Base-by-base conservation (phyloP, 768 basidiomycete species). In the Pleurotus salmoneostramineus region DNA sequence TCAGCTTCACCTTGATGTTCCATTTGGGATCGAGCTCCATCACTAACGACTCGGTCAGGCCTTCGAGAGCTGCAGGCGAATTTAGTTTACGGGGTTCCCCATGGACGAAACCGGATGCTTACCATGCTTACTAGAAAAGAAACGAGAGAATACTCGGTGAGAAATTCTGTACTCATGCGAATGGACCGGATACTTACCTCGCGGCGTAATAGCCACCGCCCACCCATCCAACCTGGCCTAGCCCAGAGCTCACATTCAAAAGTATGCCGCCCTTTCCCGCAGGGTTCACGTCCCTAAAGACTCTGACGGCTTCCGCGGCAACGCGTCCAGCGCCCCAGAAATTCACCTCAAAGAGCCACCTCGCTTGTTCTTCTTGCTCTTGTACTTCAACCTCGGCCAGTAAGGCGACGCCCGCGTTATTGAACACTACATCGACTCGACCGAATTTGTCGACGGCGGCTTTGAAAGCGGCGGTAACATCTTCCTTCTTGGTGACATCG, bases 231-330 rank as follows among this genome's bases (percentile, higher is more conserved):
- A 2, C 1, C 15, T 73, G 14, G 0, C 66, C 74, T 11, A 60
- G 2, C n/a, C 59, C 56, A 6, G 72, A 74, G 2, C 69, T 71
- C 47, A 66, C 21, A 4, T 17, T 50, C 45, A 77, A 74, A 12
- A 76, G 60, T 0, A 77, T 62, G n/a, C 66, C 68, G 1, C 75
- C 75, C 0, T 74, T 72, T 15, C 59, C 54, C 6, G 74, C 69
- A 6, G 68, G 60, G 55, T 76, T 76, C 1, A 67, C 64, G 14
- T 76, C 75, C 17, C 75, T 67, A 61, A 76, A 73, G 56, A 68
- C 65, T 35, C 58, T 55, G 35, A 77, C 60, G 0, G 73, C 72
- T 40, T 68, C 72, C 33, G 58, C 61, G 35, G 61, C 71, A 34
- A 74, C 74, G 35, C 61, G 59, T 0, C 59, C 57, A 36, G 70